These are phyloP conservation scores for Acorus gramineus DNA, from an alignment of 106 monocot species.

Conservation along the genomic window DNA sequence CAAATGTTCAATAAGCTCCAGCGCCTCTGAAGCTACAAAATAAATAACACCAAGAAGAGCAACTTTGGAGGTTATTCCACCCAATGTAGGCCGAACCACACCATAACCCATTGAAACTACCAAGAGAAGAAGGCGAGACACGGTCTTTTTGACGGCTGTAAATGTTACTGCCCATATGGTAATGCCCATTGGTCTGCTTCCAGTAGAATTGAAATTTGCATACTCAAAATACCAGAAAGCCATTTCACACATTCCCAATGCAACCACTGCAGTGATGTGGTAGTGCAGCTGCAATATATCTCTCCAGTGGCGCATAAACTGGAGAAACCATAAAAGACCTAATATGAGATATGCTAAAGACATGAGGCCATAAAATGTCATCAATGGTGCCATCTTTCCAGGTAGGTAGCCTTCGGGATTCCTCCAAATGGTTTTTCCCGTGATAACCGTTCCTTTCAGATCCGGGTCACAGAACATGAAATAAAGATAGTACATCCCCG, in stretches of 20 bases:
- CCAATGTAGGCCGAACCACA: constrained; percentile 70
- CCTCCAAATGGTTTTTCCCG: constrained; percentile 87
- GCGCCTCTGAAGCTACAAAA: constrained; percentile 87
- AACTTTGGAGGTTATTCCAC: constrained; percentile 74
- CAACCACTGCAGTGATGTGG: constrained; percentile 82
- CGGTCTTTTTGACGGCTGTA: constrained; percentile 88
- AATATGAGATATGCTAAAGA: constrained; percentile 88
- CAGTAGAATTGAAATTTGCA: constrained; percentile 90
- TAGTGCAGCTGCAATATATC: constrained; percentile 88
- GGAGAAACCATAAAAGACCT: constrained; percentile 88
- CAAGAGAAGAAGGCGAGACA: constrained; percentile 84
- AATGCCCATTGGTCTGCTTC: constrained; percentile 79
- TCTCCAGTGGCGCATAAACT: constrained; percentile 78
- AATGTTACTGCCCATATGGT: constrained; percentile 94
- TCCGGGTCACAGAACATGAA: constrained; percentile 94
- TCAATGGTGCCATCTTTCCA: constrained; percentile 88
- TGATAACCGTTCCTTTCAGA: constrained; percentile 58
- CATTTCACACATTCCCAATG: constrained; percentile 98
- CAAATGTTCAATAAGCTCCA: constrained; percentile 95
- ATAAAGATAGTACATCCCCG: constrained; percentile 98
- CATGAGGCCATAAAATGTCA: constrained; percentile 92
- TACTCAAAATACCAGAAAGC: constrained; percentile 99
- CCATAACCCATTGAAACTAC: constrained; percentile 99
- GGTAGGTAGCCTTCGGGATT: constrained; percentile 90
- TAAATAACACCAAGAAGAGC: constrained; percentile 71